Conservation (phyloP, 805 yeast species). For the Jamesozyma rosinii region DNA sequence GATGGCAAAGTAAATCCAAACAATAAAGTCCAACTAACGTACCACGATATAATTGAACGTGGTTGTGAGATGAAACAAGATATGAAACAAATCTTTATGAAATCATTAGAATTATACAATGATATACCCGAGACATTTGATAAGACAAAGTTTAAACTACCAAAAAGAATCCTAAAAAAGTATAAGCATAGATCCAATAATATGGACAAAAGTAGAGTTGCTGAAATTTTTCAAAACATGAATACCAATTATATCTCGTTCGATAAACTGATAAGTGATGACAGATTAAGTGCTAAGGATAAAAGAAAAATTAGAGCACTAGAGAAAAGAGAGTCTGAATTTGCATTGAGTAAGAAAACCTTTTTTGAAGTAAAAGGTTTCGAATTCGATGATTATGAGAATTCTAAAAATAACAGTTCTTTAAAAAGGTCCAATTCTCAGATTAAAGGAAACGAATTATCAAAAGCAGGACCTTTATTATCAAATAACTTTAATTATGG, state of each 20-base stretch:
- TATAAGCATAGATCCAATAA: constrained; percentile 9
- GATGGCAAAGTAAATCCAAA: constrained; percentile 8
- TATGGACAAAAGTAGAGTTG: neutral
- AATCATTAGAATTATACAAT: constrained; percentile 25
- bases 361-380: constrained; percentile 16
- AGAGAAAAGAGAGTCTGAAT: constrained; percentile 8
- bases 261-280: constrained; percentile 14
- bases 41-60: constrained; percentile 22
- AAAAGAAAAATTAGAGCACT: constrained; percentile 8
- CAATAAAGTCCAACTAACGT: constrained; percentile 13
- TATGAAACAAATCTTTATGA: constrained; percentile 26
- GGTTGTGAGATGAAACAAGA: constrained; percentile 28
- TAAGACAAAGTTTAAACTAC: constrained; percentile 18
- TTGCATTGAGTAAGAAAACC: constrained; percentile 12
- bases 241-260: constrained; percentile 13
- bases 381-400: constrained; percentile 2
- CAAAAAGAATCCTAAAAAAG: constrained; percentile 18
- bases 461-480: neutral
- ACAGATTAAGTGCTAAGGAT: constrained; percentile 12
- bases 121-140: constrained; percentile 23
- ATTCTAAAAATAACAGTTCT: neutral
- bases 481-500: neutral
- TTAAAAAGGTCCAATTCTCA: neutral
- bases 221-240: constrained; percentile 2
- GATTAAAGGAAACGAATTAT: neutral